phyloP scores from a whole-genome alignment of 345 rosid genomes.

The Eucalyptus rudis region DNA sequence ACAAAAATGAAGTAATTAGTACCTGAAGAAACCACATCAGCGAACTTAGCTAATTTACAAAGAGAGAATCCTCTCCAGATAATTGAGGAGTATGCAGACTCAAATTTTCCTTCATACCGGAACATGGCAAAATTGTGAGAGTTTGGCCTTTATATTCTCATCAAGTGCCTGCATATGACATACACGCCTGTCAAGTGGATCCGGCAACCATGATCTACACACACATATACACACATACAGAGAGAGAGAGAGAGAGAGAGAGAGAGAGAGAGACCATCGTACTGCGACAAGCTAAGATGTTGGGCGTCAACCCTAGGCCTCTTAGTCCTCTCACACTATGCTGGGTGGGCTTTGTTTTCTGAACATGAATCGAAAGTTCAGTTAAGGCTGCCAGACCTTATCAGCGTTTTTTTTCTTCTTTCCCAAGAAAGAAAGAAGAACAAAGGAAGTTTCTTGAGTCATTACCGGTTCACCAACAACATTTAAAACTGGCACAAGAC shows the following conservation, averaged over 20 bases:
- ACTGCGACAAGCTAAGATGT: constrained; percentile 91
- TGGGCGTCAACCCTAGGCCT: constrained; percentile 83
- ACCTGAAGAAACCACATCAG: background rate
- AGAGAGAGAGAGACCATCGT: constrained; percentile 31
- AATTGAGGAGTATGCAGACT: background rate
- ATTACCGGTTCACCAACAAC: constrained; percentile 97
- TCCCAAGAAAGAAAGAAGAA: background rate
- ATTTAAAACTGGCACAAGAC: constrained; percentile 92
- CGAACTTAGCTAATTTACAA: background rate
- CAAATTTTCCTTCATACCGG: constrained; percentile 24
- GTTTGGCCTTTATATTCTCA: constrained; percentile 70
- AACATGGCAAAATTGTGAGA: constrained; percentile 90
- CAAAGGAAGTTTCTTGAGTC: background rate
- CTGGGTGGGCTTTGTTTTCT: constrained; percentile 99
- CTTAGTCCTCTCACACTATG: constrained; percentile 82
- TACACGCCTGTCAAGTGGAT: constrained; percentile 1
- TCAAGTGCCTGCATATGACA: constrained; percentile 62
- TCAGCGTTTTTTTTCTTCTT: background rate
- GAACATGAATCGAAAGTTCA: background rate
- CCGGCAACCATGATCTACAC: background rate
- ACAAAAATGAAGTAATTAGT: background rate
- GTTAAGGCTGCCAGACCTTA: background rate
- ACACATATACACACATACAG: background rate
- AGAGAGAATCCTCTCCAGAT: background rate
- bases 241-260: background rate